Percentiles rank a stretch among this genome's conserved stretches.
These are phyloP conservation scores for Brasenia schreberi DNA, from an alignment of 164 flowering plant genomes.

Conservation along the genomic window DNA sequence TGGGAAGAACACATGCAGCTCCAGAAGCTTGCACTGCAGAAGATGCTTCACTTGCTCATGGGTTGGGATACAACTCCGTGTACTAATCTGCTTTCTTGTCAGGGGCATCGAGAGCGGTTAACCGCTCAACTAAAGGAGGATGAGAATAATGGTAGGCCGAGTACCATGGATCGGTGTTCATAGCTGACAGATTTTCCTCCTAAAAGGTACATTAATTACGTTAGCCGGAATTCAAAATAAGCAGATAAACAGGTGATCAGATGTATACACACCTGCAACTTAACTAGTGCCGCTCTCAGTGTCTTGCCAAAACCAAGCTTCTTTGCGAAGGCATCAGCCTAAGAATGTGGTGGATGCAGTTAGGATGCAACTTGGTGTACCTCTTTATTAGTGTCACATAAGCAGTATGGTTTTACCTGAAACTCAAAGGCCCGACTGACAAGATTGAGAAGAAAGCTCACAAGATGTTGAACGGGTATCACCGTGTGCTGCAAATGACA, in stretches of 20 bases:
- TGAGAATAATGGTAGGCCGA: slow-evolving; percentile 97
- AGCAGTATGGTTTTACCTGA: slow-evolving; percentile 42
- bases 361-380: no score
- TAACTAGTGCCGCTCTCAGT: slow-evolving; percentile 80
- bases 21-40: no score
- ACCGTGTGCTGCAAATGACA: slow-evolving; percentile 66
- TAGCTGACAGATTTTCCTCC: slow-evolving; percentile 94
- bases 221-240: not conserved
- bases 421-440: slow-evolving; percentile 94
- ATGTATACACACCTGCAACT: slow-evolving; percentile 54
- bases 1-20: no score
- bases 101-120: slow-evolving; percentile 58
- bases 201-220: slow-evolving; percentile 17
- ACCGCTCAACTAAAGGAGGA: slow-evolving; percentile 91
- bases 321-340: slow-evolving; percentile 98
- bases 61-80: not conserved
- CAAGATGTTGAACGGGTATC: slow-evolving; percentile 79
- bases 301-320: slow-evolving; percentile 67
- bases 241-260: not conserved
- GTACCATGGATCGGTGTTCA: slow-evolving; percentile 98
- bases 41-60: no score
- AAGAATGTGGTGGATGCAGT: slow-evolving; percentile 2
- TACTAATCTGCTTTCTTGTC: slow-evolving; percentile 54
- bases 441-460: slow-evolving; percentile 83
- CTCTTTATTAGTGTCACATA: no score